These are phyloP conservation scores for Yamadazyma taylorii DNA, from an alignment of 1,139 yeast species.

Conservation along the genomic window DNA sequence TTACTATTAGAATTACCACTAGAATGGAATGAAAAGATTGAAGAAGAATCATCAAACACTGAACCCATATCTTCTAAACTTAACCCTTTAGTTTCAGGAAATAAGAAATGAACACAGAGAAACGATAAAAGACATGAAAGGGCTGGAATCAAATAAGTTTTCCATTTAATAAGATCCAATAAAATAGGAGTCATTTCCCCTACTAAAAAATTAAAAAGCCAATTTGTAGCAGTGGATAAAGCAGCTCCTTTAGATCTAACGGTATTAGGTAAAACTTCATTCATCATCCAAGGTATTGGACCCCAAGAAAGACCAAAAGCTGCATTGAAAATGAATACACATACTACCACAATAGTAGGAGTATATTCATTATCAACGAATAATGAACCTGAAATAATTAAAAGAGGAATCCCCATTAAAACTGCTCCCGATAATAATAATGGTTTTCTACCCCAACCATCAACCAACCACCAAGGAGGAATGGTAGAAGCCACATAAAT, in stretches of 20 bases:
- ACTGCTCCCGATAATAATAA: constrained; percentile 75
- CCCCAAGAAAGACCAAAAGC: constrained; percentile 92
- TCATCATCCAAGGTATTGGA: constrained; percentile 92
- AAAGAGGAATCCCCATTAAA: constrained; percentile 72
- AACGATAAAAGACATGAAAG: constrained; percentile 68
- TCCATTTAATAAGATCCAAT: constrained; percentile 76
- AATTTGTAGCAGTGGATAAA: constrained; percentile 85
- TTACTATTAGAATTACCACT: constrained; percentile 11
- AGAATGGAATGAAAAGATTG: constrained; percentile 47
- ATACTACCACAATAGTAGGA: constrained; percentile 68
- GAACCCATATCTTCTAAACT: constrained; percentile 55
- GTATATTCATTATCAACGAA: constrained; percentile 60
- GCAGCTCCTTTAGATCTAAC: constrained; percentile 95
- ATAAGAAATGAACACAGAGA: constrained; percentile 51
- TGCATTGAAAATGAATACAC: constrained; percentile 79
- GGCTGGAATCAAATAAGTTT: constrained; percentile 80
- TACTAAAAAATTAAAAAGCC: constrained; percentile 92
- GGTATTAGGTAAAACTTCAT: constrained; percentile 82
- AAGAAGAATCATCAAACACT: constrained; percentile 48
- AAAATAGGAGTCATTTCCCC: constrained; percentile 90
- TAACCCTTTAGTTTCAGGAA: constrained; percentile 58
- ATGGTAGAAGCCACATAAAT: constrained; percentile 74
- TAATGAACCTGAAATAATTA: constrained; percentile 66
- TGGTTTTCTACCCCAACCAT: constrained; percentile 88
- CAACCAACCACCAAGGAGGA: constrained; percentile 91